Evolutionary conservation across 163 green algal genomes (phyloP).

Genomic region (Prototheca cutis): DNA sequence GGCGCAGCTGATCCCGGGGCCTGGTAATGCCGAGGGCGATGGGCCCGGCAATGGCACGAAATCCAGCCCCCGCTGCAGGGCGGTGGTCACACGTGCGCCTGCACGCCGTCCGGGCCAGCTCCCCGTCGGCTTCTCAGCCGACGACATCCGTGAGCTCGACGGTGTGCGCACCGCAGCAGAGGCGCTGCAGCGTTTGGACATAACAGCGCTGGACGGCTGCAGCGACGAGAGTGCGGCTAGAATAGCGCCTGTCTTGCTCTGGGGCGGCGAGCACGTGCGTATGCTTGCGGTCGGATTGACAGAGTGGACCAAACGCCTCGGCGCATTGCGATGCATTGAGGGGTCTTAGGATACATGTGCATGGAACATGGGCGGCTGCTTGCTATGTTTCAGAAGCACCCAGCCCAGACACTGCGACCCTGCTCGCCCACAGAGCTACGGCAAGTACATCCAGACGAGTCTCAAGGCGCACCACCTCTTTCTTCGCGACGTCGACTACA

Average conservation of each 20-base stretch:
- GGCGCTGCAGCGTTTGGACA: constrained; percentile 16
- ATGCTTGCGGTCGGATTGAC: too few species aligned
- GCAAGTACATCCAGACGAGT: background rate
- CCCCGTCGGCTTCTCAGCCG: background rate
- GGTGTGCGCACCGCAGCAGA: constrained; percentile 13
- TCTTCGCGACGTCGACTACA: constrained; percentile 87
- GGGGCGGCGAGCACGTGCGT: constrained; percentile 3
- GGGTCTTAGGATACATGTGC: background rate
- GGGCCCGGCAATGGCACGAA: background rate
- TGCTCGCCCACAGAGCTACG: background rate
- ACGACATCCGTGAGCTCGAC: background rate
- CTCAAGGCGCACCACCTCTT: constrained; percentile 65
- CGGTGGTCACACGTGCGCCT: background rate
- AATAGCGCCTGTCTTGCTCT: constrained; percentile 4
- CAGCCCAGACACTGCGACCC: background rate
- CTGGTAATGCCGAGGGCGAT: background rate
- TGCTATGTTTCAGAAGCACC: too few species aligned
- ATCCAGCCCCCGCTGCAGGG: background rate
- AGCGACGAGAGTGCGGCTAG: constrained; percentile 4
- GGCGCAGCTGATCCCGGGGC: background rate
- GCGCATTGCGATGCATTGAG: too few species aligned
- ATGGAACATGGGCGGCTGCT: background rate
- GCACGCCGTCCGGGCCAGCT: background rate
- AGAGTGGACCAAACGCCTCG: too few species aligned
- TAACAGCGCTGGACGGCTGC: constrained; percentile 10